A percentile compares a stretch with the other conserved stretches of the same genome.
Conservation (phyloP, 148 eudicot species). For the Amaranthus cruentus region DNA sequence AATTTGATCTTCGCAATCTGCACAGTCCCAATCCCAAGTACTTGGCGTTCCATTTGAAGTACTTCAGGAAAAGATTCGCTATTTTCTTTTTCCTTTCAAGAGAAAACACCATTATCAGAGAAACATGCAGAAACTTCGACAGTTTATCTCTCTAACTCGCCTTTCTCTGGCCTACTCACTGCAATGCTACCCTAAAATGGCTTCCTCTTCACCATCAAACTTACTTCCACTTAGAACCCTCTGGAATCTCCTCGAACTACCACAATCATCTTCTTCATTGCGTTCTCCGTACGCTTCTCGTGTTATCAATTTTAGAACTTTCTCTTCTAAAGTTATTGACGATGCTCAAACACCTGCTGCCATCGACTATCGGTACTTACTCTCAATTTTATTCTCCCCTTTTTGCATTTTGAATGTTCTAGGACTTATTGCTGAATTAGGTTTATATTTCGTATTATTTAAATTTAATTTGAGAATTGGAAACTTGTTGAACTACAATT, state of each 20-base stretch:
- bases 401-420: neutral
- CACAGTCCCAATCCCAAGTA: too few species aligned
- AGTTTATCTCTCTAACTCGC: neutral
- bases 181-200: conserved; percentile 11
- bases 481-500: neutral
- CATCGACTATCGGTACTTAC: conserved; percentile 49
- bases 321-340: conserved; percentile 34
- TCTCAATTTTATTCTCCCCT: neutral
- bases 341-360: conserved; percentile 44
- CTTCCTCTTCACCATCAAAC: conserved; percentile 14
- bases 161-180: neutral
- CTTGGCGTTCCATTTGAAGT: too few species aligned
- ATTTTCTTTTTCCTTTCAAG: too few species aligned
- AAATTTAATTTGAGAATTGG: neutral
- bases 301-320: conserved; percentile 31
- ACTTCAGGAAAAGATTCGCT: too few species aligned
- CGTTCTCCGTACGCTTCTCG: neutral
- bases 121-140: conserved; percentile 8
- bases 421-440: neutral
- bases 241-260: conserved; percentile 27
- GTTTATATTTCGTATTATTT: neutral
- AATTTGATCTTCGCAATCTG: too few species aligned
- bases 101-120: too few species aligned
- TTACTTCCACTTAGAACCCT: conserved; percentile 24
- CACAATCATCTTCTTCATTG: conserved; percentile 10